phyloP scores from a whole-genome alignment of 1,139 yeast species.

The Blastobotrys malaysiensis region DNA sequence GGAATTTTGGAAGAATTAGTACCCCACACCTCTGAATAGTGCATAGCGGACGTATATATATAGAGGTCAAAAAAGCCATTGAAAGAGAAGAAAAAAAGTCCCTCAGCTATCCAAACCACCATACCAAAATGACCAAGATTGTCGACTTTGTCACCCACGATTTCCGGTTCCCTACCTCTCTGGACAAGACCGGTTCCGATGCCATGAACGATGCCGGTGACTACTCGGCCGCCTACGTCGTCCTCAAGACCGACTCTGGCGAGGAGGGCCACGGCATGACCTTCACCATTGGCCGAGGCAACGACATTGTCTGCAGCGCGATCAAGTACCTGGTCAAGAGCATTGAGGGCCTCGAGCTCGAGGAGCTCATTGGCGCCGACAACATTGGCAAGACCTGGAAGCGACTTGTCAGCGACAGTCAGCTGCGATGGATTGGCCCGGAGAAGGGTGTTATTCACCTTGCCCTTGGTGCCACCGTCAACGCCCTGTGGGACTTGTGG shows the following conservation, averaged over 20 bases:
- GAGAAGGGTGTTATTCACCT: constrained; percentile 39
- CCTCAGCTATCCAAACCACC: background rate
- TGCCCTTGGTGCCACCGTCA: constrained; percentile 34
- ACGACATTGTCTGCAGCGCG: constrained; percentile 32
- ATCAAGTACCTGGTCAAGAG: constrained; percentile 32
- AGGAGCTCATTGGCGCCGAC: constrained; percentile 26
- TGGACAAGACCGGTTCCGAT: constrained; percentile 36
- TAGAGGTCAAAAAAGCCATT: background rate
- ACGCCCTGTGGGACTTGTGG: constrained; percentile 40
- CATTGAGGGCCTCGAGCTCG: constrained; percentile 30
- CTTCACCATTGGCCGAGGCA: constrained; percentile 35
- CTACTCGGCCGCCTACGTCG: constrained; percentile 33
- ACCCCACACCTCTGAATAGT: background rate
- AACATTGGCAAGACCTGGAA: constrained; percentile 39
- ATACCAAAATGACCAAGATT: background rate
- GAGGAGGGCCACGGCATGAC: constrained; percentile 33
- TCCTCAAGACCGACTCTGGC: constrained; percentile 25
- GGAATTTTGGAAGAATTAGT: background rate
- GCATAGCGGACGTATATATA: background rate
- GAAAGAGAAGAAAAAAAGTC: background rate
- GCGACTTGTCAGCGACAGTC: constrained; percentile 36
- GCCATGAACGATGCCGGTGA: constrained; percentile 37
- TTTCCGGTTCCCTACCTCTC: constrained; percentile 36
- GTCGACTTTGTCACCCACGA: background rate
- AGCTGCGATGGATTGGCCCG: constrained; percentile 40